phyloP scores from a whole-genome alignment of 257 asterid genomes.

The Knoxia roxburghii region DNA sequence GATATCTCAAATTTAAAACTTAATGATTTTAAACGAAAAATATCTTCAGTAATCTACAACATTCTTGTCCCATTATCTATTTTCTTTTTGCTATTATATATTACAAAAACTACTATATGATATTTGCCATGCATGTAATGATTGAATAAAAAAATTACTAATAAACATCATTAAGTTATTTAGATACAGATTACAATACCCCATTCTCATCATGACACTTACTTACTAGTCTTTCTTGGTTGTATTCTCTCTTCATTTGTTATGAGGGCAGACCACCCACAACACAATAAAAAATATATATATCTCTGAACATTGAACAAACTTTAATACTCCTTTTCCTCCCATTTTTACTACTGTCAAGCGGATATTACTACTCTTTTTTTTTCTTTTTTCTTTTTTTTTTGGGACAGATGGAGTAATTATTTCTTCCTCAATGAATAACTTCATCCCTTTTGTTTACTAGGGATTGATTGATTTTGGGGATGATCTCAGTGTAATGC shows the following conservation, averaged over 20 bases:
- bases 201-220: constrained; percentile 13
- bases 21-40: too few relatives aligned
- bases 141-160: constrained; percentile 9
- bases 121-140: constrained; percentile 4
- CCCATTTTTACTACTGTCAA: too few relatives aligned
- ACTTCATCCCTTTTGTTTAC: constrained; percentile 1
- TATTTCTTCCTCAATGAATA: neutral
- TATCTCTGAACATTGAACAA: neutral
- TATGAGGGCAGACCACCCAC: neutral
- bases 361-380: too few relatives aligned
- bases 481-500: constrained; percentile 20
- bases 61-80: too few relatives aligned
- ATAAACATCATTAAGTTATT: constrained; percentile 6
- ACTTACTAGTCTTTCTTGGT: neutral
- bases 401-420: too few relatives aligned
- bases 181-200: constrained; percentile 11
- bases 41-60: too few relatives aligned
- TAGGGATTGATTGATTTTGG: neutral
- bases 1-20: too few relatives aligned
- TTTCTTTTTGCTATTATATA: too few relatives aligned
- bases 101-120: neutral
- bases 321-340: too few relatives aligned
- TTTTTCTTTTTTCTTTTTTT: too few relatives aligned
- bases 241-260: constrained; percentile 5
- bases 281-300: neutral